Evolutionary conservation across 2,329 filamentous ascomycete genomes (phyloP).

Genomic region (Monosporascus sp.): DNA sequence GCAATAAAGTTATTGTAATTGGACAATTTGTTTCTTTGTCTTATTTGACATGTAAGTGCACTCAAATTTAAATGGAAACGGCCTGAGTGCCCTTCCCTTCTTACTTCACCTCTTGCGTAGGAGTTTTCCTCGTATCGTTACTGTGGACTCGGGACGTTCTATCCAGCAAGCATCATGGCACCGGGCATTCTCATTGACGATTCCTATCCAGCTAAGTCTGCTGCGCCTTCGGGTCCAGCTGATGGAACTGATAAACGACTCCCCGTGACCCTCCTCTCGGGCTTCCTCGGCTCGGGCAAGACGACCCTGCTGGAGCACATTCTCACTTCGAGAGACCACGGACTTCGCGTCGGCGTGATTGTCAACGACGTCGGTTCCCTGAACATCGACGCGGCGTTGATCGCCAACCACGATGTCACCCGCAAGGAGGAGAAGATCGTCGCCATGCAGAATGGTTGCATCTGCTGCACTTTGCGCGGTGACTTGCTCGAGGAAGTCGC

Average conservation of each 20-base stretch:
- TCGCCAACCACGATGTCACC: constrained; percentile 51
- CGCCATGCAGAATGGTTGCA: constrained; percentile 67
- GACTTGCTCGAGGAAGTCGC: constrained; percentile 67
- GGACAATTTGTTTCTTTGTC: background rate
- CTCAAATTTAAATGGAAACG: too few relatives aligned
- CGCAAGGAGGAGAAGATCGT: constrained; percentile 58
- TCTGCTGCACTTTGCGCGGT: constrained; percentile 69
- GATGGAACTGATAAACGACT: constrained; percentile 26
- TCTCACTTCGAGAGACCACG: constrained; percentile 57
- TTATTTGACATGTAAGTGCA: too few relatives aligned
- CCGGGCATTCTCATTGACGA: background rate
- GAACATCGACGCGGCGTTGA: constrained; percentile 60
- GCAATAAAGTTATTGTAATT: background rate
- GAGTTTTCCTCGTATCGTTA: background rate
- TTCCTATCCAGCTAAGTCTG: background rate
- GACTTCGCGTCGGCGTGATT: constrained; percentile 63
- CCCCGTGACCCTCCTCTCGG: constrained; percentile 56
- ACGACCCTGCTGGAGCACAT: constrained; percentile 67
- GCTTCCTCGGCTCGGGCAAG: constrained; percentile 62
- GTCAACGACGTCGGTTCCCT: constrained; percentile 67
- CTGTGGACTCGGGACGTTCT: background rate
- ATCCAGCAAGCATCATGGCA: background rate
- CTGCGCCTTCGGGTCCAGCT: too few relatives aligned
- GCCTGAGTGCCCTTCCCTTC: too few relatives aligned
- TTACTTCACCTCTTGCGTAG: background rate